These are phyloP conservation scores for Alternaria postmessia DNA, from an alignment of 2,329 filamentous ascomycete species.

Conservation along the genomic window DNA sequence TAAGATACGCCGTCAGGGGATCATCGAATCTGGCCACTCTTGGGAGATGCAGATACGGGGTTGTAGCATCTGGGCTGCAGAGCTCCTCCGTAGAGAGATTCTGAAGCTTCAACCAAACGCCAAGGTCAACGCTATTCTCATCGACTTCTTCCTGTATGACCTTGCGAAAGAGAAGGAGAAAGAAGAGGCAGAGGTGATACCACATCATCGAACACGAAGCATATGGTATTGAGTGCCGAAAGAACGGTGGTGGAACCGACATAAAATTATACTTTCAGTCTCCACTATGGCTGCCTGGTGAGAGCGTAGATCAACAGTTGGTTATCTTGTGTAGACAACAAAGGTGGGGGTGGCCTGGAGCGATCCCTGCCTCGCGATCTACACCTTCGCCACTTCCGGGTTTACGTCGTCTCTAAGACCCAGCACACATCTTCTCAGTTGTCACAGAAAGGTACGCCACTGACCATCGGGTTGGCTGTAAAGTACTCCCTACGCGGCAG, in stretches of 20 bases:
- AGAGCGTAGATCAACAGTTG: background rate
- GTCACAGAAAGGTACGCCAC: constrained; percentile 3
- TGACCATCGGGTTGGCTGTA: constrained; percentile 3
- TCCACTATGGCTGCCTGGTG: background rate
- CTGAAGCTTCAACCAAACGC: constrained; percentile 73
- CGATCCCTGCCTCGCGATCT: background rate
- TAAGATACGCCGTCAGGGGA: constrained; percentile 69
- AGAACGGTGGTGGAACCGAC: background rate
- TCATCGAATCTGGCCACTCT: constrained; percentile 73
- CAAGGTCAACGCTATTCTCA: constrained; percentile 82
- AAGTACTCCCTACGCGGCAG: background rate
- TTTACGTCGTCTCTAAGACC: background rate
- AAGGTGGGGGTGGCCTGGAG: background rate
- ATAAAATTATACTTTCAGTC: background rate
- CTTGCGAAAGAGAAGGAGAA: constrained; percentile 84
- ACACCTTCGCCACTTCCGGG: constrained; percentile 8
- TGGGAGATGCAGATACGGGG: constrained; percentile 92
- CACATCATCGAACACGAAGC: constrained; percentile 88
- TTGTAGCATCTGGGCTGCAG: constrained; percentile 95
- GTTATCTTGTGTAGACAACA: background rate
- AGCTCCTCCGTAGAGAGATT: constrained; percentile 86
- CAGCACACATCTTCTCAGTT: background rate
- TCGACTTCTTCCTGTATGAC: constrained; percentile 98
- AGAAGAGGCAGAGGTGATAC: constrained; percentile 58
- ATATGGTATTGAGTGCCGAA: constrained; percentile 82